phyloP scores from a whole-genome alignment of 306 rosid genomes.

The Vigna unguiculata region DNA sequence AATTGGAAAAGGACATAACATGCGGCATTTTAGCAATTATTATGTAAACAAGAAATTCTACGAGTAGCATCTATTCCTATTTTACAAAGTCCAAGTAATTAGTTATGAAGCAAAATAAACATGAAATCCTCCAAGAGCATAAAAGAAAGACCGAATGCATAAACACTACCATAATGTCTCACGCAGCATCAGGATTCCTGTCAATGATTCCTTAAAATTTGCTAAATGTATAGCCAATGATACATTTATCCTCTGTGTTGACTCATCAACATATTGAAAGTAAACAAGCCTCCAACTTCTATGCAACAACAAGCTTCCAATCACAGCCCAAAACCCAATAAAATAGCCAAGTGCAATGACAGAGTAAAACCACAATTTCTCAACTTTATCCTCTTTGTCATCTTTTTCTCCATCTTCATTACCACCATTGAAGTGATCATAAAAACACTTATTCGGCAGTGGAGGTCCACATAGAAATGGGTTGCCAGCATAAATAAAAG shows the following conservation, averaged over 20 bases:
- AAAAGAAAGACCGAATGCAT: neutral
- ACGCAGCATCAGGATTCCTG: too few relatives aligned
- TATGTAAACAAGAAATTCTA: too few relatives aligned
- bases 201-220: too few relatives aligned
- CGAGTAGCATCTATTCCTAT: neutral
- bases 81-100: too few relatives aligned
- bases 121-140: neutral
- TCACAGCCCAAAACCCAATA: neutral
- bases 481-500: slow-evolving; percentile 34
- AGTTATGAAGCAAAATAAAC: neutral
- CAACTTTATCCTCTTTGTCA: neutral
- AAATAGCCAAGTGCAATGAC: slow-evolving; percentile 23
- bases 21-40: too few relatives aligned
- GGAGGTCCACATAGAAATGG: slow-evolving; percentile 38
- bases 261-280: neutral
- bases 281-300: slow-evolving; percentile 3
- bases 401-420: slow-evolving; percentile 1
- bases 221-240: too few relatives aligned
- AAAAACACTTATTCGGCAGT: neutral
- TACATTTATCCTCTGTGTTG: too few relatives aligned
- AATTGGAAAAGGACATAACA: too few relatives aligned
- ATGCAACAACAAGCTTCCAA: neutral
- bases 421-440: neutral
- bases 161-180: neutral
- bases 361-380: slow-evolving; percentile 39